Evolutionary conservation across 495 filamentous ascomycete species (phyloP).

Genomic region (Saxispiralis lemnorum): DNA sequence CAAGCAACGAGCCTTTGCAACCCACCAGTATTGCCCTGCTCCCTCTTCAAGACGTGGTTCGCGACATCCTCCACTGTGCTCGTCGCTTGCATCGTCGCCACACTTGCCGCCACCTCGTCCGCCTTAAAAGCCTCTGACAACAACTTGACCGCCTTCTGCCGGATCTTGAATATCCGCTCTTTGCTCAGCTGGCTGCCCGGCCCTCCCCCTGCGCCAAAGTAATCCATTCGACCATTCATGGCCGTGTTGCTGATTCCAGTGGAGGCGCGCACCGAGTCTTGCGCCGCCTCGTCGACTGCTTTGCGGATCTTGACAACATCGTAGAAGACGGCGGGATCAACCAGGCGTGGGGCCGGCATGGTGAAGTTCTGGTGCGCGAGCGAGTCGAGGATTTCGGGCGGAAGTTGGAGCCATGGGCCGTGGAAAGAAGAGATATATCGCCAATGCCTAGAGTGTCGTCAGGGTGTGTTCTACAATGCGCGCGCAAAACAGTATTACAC

Average conservation of each 20-base stretch:
- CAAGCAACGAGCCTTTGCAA: background rate
- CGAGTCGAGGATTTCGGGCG: slow-evolving; percentile 60
- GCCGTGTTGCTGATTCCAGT: slow-evolving; percentile 47
- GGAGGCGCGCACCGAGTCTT: slow-evolving; percentile 56
- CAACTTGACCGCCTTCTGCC: slow-evolving; percentile 60
- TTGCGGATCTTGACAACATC: slow-evolving; percentile 64
- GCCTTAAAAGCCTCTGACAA: slow-evolving; percentile 55
- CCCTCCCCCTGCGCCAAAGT: slow-evolving; percentile 41
- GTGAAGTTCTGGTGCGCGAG: slow-evolving; percentile 64
- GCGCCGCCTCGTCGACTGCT: slow-evolving; percentile 58
- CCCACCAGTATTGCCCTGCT: slow-evolving; percentile 21
- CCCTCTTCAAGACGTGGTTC: slow-evolving; percentile 50
- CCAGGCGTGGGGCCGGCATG: slow-evolving; percentile 52
- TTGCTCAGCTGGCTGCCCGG: slow-evolving; percentile 49
- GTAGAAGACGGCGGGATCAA: slow-evolving; percentile 67
- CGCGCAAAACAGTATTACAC: background rate
- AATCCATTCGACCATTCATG: slow-evolving; percentile 32
- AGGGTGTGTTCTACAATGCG: slow-evolving; percentile 4
- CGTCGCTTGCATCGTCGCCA: slow-evolving; percentile 65
- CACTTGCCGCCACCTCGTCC: slow-evolving; percentile 65
- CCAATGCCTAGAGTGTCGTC: slow-evolving; percentile 43
- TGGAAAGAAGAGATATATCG: slow-evolving; percentile 70
- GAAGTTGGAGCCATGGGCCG: slow-evolving; percentile 71
- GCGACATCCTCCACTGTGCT: slow-evolving; percentile 66
- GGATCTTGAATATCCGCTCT: slow-evolving; percentile 56